A percentile compares a stretch with the other conserved stretches of the same genome.
phyloP scores from a whole-genome alignment of 768 basidiomycete species.

The Rubroboletus satanas region DNA sequence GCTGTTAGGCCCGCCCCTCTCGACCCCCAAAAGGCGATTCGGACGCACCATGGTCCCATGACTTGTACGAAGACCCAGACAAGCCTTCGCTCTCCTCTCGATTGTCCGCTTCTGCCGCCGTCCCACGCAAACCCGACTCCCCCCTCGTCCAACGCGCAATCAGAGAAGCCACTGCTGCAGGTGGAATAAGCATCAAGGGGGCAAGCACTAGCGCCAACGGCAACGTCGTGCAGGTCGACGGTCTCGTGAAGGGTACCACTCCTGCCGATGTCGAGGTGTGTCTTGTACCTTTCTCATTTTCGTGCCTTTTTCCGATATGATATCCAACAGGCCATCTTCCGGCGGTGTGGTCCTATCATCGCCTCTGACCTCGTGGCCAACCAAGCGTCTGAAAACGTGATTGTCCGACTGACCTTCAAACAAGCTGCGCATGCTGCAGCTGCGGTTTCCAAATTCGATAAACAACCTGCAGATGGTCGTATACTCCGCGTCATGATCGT shows the following conservation, averaged over 20 bases:
- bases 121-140: conserved; percentile 50
- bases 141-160: conserved; percentile 59
- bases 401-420: conserved; percentile 74
- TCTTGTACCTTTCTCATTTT: background rate
- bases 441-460: conserved; percentile 73
- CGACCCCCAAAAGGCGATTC: conserved; percentile 63
- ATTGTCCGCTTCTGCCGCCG: conserved; percentile 40
- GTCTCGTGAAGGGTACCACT: conserved; percentile 72
- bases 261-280: conserved; percentile 67
- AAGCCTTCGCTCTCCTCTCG: conserved; percentile 55
- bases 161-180: conserved; percentile 49
- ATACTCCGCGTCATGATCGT: conserved; percentile 62
- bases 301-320: conserved; percentile 1
- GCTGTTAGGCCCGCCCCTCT: conserved; percentile 36
- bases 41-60: conserved; percentile 68
- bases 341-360: conserved; percentile 67
- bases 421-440: conserved; percentile 54
- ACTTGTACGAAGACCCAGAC: conserved; percentile 59
- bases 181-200: conserved; percentile 62
- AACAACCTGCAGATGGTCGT: conserved; percentile 79
- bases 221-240: conserved; percentile 72
- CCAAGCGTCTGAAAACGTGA: conserved; percentile 36
- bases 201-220: conserved; percentile 49
- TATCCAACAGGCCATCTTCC: conserved; percentile 61
- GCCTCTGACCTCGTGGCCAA: conserved; percentile 29